These are phyloP conservation scores for Trichomonascaceae sp. DNA, from an alignment of 1,139 yeast species.

Conservation along the genomic window DNA sequence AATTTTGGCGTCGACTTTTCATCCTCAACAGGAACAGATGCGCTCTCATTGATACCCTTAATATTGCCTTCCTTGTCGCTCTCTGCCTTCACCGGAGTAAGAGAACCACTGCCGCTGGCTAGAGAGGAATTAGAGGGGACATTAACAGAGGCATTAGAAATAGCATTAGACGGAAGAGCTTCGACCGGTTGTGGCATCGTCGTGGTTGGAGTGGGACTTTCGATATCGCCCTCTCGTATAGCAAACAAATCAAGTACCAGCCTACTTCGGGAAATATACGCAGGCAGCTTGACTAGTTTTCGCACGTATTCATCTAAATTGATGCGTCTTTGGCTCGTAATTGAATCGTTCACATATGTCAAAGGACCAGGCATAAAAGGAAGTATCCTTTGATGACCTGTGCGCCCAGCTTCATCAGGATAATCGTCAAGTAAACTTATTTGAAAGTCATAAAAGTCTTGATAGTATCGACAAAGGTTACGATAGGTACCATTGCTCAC, in stretches of 20 bases:
- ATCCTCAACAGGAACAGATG: neutral
- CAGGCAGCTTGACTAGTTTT: constrained; percentile 68
- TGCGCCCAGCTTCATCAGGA: constrained; percentile 91
- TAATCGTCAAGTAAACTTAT: constrained; percentile 74
- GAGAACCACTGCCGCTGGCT: neutral
- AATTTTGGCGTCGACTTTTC: constrained; percentile 1
- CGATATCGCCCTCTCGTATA: constrained; percentile 58
- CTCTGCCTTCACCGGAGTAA: neutral
- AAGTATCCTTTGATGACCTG: constrained; percentile 67
- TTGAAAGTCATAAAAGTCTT: constrained; percentile 93
- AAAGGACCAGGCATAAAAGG: constrained; percentile 98
- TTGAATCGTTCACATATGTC: constrained; percentile 82
- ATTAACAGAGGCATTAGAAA: neutral
- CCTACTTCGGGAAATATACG: constrained; percentile 59
- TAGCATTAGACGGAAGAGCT: neutral
- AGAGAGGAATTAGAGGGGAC: neutral
- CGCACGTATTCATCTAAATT: constrained; percentile 80
- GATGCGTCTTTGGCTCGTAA: constrained; percentile 76
- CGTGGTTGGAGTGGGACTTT: constrained; percentile 35
- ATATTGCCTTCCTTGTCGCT: neutral
- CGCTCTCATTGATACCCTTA: neutral
- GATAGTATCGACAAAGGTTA: constrained; percentile 81
- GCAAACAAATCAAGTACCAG: constrained; percentile 70
- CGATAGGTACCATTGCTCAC: constrained; percentile 65
- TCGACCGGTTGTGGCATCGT: constrained; percentile 37